A percentile compares a stretch with the other conserved stretches of the same genome.
Evolutionary conservation across 768 basidiomycete genomes (phyloP).

Genomic region (Leccinum incarnatum): DNA sequence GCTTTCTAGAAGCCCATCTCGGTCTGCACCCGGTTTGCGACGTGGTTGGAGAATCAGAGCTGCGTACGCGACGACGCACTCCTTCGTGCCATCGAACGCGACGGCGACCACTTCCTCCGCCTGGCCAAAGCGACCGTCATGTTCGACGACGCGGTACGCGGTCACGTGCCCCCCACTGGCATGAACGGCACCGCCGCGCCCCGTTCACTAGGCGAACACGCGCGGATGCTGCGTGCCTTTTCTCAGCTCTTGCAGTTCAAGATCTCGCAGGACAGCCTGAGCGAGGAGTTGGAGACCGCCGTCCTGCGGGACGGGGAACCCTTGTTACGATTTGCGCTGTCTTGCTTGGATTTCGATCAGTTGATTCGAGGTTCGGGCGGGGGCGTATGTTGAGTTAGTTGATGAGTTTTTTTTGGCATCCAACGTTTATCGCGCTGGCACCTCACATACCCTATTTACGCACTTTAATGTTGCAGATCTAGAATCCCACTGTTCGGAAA

Average conservation of each 20-base stretch:
- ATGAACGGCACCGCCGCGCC: not conserved
- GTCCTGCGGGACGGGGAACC: conserved; percentile 23
- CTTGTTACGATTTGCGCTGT: conserved; percentile 18
- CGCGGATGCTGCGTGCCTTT: conserved; percentile 18
- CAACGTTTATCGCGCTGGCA: not conserved
- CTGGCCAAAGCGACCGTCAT: conserved; percentile 16
- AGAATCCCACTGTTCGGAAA: not conserved
- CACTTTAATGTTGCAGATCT: not conserved
- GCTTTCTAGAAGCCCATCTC: conserved; percentile 9
- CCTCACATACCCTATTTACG: not conserved
- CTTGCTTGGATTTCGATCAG: conserved; percentile 22
- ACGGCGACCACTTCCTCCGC: conserved; percentile 15
- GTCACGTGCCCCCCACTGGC: not conserved
- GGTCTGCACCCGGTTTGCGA: conserved; percentile 13
- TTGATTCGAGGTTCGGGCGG: conserved; percentile 11
- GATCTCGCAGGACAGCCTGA: conserved; percentile 7
- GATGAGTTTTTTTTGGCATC: conserved; percentile 3
- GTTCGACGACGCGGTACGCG: conserved; percentile 20
- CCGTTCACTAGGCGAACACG: conserved; percentile 2
- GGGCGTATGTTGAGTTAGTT: not conserved
- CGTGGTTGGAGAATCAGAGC: conserved; percentile 16
- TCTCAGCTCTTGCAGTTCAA: conserved; percentile 12
- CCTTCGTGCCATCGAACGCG: conserved; percentile 22
- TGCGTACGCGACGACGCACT: conserved; percentile 4
- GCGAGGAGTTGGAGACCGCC: conserved; percentile 17